Base-by-base conservation (phyloP, 2,329 filamentous ascomycete genomes). In the Trichoderma simmonsii region DNA sequence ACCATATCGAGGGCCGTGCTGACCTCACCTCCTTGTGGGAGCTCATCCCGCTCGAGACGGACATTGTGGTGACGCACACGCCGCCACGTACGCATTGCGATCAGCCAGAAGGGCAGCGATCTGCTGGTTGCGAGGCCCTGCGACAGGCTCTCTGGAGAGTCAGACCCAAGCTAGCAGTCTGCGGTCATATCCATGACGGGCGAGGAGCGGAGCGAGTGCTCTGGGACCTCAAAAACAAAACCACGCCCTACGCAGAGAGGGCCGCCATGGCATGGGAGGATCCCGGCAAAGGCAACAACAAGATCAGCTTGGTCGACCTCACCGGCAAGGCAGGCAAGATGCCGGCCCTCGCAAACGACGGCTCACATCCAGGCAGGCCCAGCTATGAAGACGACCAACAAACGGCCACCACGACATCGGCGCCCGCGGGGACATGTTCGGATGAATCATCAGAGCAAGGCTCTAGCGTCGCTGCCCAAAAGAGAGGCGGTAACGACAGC, bases 61-160 rank as follows among this genome's bases (percentile, higher is more conserved):
- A 94, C 77, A 84, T 94, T 54, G 83, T 94, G 1, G 83, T 94
- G 32, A 93, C 91, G 2, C 92, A 94, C 78, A 91, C 90, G 0
- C 92, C 92, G 14, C 86, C 91, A 0, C 84, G 82, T 73, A 85
- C 82, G 1, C 88, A 92, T 77, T 84, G 87, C 73, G 91, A 94
- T 75, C 82, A 85, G 74, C 78, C 78, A 5, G 78, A 77, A 14
- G 78, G 78, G 28, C 77, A 81, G 12, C 79, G 80, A 43, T 79
- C 82, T 3, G 81, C 81, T 28, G 92, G 92, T 2, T 94, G 92
- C 76, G 85, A 88, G 75, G 85, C 83, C 15, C 83, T 94, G 15
- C 81, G 86, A 9, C 82, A 83, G 66, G 85, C 86, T 0, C 81
- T 94, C 28, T 88, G 86, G 85, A 82, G 86, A 6, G 86, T 92